Evolutionary conservation across 2,329 filamentous ascomycete genomes (phyloP).

Genomic region (Hypoxylon sp.): DNA sequence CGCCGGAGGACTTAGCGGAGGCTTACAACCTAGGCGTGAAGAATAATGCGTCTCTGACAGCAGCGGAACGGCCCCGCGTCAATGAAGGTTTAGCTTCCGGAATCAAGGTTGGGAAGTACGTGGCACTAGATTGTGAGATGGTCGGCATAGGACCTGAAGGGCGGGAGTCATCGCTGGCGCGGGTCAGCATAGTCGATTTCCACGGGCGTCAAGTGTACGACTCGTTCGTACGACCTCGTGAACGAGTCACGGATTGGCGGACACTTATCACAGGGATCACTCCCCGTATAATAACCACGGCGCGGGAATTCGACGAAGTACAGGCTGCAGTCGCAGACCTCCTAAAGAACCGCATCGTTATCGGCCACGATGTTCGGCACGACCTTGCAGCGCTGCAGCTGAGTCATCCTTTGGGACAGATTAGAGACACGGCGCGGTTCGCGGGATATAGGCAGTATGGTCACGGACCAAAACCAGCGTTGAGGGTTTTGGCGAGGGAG

Average conservation of each 20-base stretch:
- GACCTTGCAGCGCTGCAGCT: constrained; percentile 81
- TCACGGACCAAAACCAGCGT: constrained; percentile 77
- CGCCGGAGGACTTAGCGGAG: constrained; percentile 71
- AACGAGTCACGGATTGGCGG: constrained; percentile 89
- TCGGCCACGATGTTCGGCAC: constrained; percentile 80
- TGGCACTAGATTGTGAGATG: constrained; percentile 98
- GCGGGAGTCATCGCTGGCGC: constrained; percentile 82
- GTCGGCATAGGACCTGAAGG: constrained; percentile 84
- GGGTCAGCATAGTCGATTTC: constrained; percentile 93
- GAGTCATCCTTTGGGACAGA: constrained; percentile 82
- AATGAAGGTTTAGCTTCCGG: constrained; percentile 75
- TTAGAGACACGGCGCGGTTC: constrained; percentile 88
- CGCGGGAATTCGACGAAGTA: constrained; percentile 81
- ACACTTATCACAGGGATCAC: constrained; percentile 88
- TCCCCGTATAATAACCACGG: constrained; percentile 67
- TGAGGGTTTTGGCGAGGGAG: constrained; percentile 71
- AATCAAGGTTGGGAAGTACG: constrained; percentile 86
- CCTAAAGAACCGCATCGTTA: constrained; percentile 74
- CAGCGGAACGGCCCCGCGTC: constrained; percentile 58
- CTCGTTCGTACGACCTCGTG: constrained; percentile 85
- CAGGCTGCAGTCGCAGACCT: constrained; percentile 78
- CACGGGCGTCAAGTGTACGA: constrained; percentile 95
- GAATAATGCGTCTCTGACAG: constrained; percentile 64
- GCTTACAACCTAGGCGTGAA: constrained; percentile 72
- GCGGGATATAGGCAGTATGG: constrained; percentile 79